Evolutionary conservation across 2,329 filamentous ascomycete genomes (phyloP), one percentile per base, ranked within the genome.

Genomic region (Colletotrichum incanum): DNA sequence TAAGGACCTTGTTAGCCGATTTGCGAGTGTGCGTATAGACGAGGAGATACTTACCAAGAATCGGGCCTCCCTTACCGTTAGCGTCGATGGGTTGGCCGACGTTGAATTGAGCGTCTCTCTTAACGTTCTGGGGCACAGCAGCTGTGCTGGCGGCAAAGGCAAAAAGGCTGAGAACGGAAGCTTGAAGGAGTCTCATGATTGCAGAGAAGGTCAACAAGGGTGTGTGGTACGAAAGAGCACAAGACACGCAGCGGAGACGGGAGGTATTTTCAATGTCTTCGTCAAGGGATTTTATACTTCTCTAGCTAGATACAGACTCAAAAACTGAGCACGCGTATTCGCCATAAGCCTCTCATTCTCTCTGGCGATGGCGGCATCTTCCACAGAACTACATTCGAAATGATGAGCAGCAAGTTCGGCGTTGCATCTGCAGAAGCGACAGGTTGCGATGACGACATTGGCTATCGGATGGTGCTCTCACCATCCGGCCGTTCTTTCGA

Each of bases 11-110:
- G 41, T 67, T 31, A 31, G 65, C 41, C 39, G 20, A 26, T n/a
- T 49, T 49, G 47, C 9, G n/a, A 14, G 28, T 11, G 14, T 59
- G 14, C 20, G 7, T 31, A 23, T n/a, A n/a, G 18, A 14, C 1
- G 4, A 31, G 6, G 49, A 26, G 28, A 16, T 23, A 74, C 80
- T 56, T 83, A 91, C 91, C 90, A 45, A 87, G 77, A 34, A 93
- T 84, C 0, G 86, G 86, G 23, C 82, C 89, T 1, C 91, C 90
- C 76, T 89, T 91, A 47, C 89, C 88, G 37, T 85, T 85, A 37
- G 82, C 85, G 76, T 88, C 87, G 74, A 88, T 86, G 11, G 90
- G 89, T 72, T 91, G 83, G 7, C 89, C 89, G 54, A 88, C 77
- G 12, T 78, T 76, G 75, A 89, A 90, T 56, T 77, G 75, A 43